phyloP scores from a whole-genome alignment of 495 filamentous ascomycete genomes.

The Hypoxylon lienhwacheense region DNA sequence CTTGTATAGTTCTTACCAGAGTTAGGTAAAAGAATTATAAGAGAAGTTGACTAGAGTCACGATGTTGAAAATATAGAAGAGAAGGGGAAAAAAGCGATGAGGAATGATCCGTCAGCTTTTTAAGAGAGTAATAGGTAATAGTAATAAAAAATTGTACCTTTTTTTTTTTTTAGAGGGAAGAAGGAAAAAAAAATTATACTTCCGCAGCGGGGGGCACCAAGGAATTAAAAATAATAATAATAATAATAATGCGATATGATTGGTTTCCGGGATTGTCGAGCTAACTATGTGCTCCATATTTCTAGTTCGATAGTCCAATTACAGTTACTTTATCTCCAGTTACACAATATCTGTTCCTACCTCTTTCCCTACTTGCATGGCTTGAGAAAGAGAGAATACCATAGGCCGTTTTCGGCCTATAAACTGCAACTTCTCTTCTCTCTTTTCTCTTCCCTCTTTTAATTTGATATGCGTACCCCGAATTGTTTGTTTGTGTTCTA shows the following conservation, averaged over 20 bases:
- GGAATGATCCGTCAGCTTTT: constrained; percentile 25
- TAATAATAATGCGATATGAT: constrained; percentile 31
- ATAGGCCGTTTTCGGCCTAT: constrained; percentile 25
- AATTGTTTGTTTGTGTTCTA: too few species aligned
- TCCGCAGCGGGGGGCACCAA: constrained; percentile 28
- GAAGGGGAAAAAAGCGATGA: constrained; percentile 9
- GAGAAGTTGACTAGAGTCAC: constrained; percentile 4
- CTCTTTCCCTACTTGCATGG: constrained; percentile 16
- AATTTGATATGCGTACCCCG: too few species aligned
- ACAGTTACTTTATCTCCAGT: constrained; percentile 7
- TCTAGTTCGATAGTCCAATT: constrained; percentile 4
- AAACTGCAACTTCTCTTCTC: background rate
- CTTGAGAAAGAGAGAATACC: background rate
- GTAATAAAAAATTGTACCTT: too few species aligned
- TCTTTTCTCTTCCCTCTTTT: too few species aligned
- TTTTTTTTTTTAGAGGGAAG: too few species aligned
- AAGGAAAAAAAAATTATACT: constrained; percentile 21
- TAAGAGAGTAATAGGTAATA: constrained; percentile 7
- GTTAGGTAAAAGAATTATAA: constrained; percentile 2
- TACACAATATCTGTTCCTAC: constrained; percentile 13
- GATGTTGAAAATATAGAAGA: background rate
- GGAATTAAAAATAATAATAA: constrained; percentile 10
- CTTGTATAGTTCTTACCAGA: constrained; percentile 37
- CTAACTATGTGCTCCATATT: constrained; percentile 18
- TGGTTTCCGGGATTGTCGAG: constrained; percentile 26